Evolutionary conservation across 495 filamentous ascomycete species (phyloP).

Genomic region (Niebla homalea): DNA sequence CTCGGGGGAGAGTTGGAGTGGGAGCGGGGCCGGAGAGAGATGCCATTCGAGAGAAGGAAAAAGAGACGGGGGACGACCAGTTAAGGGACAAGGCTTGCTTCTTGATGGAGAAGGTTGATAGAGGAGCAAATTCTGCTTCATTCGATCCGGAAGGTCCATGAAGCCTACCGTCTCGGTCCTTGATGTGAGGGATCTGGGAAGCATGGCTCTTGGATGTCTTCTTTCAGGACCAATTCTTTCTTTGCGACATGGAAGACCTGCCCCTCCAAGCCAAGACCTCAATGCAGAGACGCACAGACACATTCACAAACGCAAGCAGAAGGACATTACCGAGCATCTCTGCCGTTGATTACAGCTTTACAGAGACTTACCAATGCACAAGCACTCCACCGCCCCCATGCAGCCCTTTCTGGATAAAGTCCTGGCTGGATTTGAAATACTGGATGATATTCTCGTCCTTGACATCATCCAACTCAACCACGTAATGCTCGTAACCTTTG

Average conservation of each 20-base stretch:
- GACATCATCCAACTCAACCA: slow-evolving; percentile 76
- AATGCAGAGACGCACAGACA: not conserved
- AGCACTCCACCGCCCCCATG: slow-evolving; percentile 51
- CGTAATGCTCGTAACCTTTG: slow-evolving; percentile 51
- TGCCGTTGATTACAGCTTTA: too few species aligned
- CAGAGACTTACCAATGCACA: slow-evolving; percentile 54
- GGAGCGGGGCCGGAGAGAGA: not conserved
- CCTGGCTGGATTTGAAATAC: slow-evolving; percentile 59
- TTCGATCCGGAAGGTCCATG: too few species aligned
- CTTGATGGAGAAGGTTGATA: too few species aligned
- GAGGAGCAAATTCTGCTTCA: too few species aligned
- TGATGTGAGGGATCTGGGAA: too few species aligned
- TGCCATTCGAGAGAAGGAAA: not conserved
- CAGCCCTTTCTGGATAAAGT: slow-evolving; percentile 71
- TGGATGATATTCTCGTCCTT: slow-evolving; percentile 76
- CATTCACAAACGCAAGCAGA: not conserved
- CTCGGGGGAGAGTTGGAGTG: not conserved
- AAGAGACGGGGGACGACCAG: not conserved
- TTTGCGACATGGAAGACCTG: not conserved
- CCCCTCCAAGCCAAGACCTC: not conserved
- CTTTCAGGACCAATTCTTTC: too few species aligned
- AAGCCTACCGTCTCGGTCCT: too few species aligned
- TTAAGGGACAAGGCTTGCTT: too few species aligned
- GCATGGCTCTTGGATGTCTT: too few species aligned
- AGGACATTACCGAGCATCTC: not conserved